Conservation (phyloP, 2,329 filamentous ascomycete genomes). For the Penicillium freii region DNA sequence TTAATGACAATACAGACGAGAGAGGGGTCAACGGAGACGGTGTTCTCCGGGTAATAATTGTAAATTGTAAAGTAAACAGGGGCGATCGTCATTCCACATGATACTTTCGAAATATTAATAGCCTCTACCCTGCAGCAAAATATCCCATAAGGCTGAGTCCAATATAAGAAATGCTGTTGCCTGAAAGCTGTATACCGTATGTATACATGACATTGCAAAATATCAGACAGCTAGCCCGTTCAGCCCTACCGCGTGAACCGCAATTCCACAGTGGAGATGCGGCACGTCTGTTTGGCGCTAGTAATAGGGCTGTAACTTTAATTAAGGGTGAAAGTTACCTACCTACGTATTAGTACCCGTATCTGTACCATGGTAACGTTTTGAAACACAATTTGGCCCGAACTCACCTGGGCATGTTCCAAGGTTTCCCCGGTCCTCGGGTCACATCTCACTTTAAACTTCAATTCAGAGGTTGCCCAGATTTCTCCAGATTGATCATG, state of each 20-base stretch:
- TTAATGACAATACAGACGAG: conserved; percentile 5
- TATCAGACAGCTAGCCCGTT: not conserved
- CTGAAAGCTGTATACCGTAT: not conserved
- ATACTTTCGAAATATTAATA: not conserved
- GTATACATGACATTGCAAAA: not conserved
- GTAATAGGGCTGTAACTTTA: conserved; percentile 10
- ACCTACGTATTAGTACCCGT: not conserved
- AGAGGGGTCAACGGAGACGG: conserved; percentile 1
- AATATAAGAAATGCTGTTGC: conserved; percentile 5
- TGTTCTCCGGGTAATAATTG: not conserved
- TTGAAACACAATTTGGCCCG: not conserved
- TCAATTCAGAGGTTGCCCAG: not conserved
- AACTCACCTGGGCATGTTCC: not conserved
- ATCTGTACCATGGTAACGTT: not conserved
- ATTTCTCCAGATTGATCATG: not conserved
- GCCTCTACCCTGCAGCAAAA: not conserved
- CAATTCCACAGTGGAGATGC: not conserved
- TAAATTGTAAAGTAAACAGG: not conserved
- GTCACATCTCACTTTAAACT: conserved; percentile 1
- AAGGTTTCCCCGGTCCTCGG: not conserved
- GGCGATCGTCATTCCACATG: not conserved
- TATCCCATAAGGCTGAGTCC: not conserved
- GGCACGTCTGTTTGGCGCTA: not conserved
- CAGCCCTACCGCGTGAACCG: conserved; percentile 4
- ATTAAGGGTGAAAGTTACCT: conserved; percentile 1